Base-by-base conservation (phyloP, 2,329 filamentous ascomycete species). In the Ceratocystis cacaofunesta region DNA sequence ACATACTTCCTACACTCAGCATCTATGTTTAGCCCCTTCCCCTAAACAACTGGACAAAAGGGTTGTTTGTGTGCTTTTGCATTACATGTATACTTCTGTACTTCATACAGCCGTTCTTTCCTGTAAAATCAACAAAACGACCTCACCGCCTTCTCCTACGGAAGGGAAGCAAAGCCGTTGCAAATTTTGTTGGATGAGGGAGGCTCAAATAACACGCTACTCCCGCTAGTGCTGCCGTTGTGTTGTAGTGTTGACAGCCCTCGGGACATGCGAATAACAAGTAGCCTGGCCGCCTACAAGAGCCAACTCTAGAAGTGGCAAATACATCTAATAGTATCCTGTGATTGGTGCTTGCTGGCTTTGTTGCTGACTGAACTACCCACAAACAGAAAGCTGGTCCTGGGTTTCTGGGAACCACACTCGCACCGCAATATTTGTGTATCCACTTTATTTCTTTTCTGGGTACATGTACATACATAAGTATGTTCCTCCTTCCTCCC, bases 391-490 rank as follows among this genome's bases (percentile, higher is more conserved):
- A 10, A 36, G 55, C 28, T 36, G 28, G 55, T 8, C n/a, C 55
- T 58, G 55, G 25, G 28, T 28, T 8, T 36, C 55, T 58, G 55
- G 25, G 28, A 28, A 57, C 22, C 22, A 30, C 19, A 22, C 48
- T 64, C 22, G 17, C 19, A 22, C 48, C 43, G 22, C 25, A 41
- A 43, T 55, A 22, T 63, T 63, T 63, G 19, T 65, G 63, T 50
- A 25, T 65, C 52, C 57, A 73, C 69, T 75, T 41, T 75, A 75
- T 74, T 72, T 70, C 69, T 69, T 69, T 70, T 69, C 66, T 68
- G 36, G 36, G 36, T 41, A 70, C 66, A 65, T 48, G 58, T 61
- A 61, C 30, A 50, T 52, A 52, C 48, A 69, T 72, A 70, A 44
- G 52, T 66, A 68, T 65, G 22, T 41, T 48, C 64, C 63, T 65